Base-by-base conservation (phyloP, 106 monocot species). In the Dioscorea zingiberensis region DNA sequence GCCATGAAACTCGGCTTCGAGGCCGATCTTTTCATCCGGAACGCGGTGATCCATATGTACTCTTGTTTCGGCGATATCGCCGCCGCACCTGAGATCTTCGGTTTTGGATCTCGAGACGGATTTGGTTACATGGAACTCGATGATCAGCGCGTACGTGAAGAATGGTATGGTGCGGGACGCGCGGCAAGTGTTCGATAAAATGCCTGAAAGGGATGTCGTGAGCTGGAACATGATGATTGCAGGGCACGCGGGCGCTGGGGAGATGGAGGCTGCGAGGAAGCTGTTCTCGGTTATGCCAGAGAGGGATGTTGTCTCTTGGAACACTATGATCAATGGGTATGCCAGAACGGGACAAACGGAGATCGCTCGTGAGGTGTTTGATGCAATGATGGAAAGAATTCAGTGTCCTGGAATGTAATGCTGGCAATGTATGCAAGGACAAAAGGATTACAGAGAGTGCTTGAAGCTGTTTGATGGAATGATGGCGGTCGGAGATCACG, bases 341-440 rank as follows among this genome's bases (percentile, higher is more conserved):
- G 85, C 80, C 0, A 77, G 48, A 62, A 24, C 15, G 18, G 73
- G 76, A 1, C 77, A 83, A 21, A 57, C 54, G 18, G 53, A 13
- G 5, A 27, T 32, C 19, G 82, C 88, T 2, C 63, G 85, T 22
- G 60, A 74, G 25, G 58, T 83, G 9, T 93, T 93, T 25, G 76
- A 93, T 38, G 24, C 4, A 2, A 85, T 88, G 83, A 83, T 83
- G 0, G 45, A 38, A 3, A 69, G 59, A 85, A 59, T 66, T 2
- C 74, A 74, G 78, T 85, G 11, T 83, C 88, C 12, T 93, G 88
- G 88, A 93, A 93, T n/a, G 60, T 80, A 13, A 74, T 93, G 51
- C 28, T 93, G 22, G 85, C 88, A 0, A 61, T 81, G 11, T 88
- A 85, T 28, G 76, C 83, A 0, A 55, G 88, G 59, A 25, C 51